Base-by-base conservation (phyloP, 345 rosid species). In the Pistacia integerrima region DNA sequence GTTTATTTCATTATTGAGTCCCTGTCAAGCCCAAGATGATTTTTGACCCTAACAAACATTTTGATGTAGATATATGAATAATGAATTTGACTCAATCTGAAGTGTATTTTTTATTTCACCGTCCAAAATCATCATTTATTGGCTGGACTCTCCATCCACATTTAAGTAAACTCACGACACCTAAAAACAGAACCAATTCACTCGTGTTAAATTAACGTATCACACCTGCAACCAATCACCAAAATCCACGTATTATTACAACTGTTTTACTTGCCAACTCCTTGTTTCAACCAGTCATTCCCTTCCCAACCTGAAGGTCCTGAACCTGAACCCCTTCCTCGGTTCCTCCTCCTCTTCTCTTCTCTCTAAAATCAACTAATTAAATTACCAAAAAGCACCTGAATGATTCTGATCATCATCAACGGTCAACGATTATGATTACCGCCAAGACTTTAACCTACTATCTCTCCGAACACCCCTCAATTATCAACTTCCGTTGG, bases 401-500 rank as follows among this genome's bases (percentile, higher is more conserved):
- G 57, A 59, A 49, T 49, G 46, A 28, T 35, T 17, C 17, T 28
- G 2, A 64, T 74, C 70, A 52, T 18, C 76, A 61, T 59, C 78
- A 25, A 49, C 75, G 60, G 8, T 41, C 60, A 64, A 66, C 73
- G 65, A 85, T 74, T 80, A 66, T 74, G 81, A 11, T 73, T 78
- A 44, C 61, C 67, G 57, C 79, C 55, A 72, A 71, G 69, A 67
- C 87, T 9, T 9, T 92, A 16, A 79, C 84, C 7, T 87, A 89
- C 74, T 90, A 86, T 88, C 94, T 94, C 66, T 83, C 97, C 20
- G 88, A 93, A 70, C 98, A 94, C 79, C 98, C 98, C 1, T 73
- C 88, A 4, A 87, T 95, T 67, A 82, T 91, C 58, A 74, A 76
- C 46, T 95, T 95, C 90, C 95, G 96, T 56, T 95, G 99, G 99